Evolutionary conservation across 345 rosid species (phyloP).

Genomic region (Geranium brycei): DNA sequence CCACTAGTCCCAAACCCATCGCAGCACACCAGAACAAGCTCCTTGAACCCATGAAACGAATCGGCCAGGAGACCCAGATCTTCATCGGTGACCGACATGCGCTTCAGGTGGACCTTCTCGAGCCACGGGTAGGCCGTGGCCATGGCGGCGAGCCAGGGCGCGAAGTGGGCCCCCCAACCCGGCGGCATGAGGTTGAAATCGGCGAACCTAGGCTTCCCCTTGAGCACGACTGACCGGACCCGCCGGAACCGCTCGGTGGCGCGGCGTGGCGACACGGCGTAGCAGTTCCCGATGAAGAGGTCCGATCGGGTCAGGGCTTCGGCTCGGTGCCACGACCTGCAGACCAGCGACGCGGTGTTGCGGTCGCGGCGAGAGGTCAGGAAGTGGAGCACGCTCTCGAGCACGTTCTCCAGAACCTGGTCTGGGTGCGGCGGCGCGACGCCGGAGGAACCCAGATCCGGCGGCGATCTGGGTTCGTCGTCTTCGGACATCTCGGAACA

Average conservation of each 20-base stretch:
- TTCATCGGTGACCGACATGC: conserved; percentile 70
- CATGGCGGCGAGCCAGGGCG: conserved; percentile 48
- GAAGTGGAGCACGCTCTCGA: conserved; percentile 74
- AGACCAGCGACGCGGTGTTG: conserved; percentile 76
- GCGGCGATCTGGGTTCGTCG: conserved; percentile 24
- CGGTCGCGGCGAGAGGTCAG: conserved; percentile 63
- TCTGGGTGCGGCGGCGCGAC: conserved; percentile 9
- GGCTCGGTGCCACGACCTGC: conserved; percentile 64
- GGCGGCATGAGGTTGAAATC: conserved; percentile 81
- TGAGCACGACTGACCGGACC: conserved; percentile 46
- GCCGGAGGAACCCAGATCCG: conserved; percentile 23
- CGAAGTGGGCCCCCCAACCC: conserved; percentile 68
- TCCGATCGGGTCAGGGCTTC: conserved; percentile 71
- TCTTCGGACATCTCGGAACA: conserved; percentile 38
- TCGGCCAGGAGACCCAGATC: conserved; percentile 48
- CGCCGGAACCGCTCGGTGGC: conserved; percentile 46
- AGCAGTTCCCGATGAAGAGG: conserved; percentile 77
- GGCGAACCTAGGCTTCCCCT: conserved; percentile 88
- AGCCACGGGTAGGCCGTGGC: conserved; percentile 60
- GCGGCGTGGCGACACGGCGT: conserved; percentile 57
- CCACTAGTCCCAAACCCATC: conserved; percentile 87
- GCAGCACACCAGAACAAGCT: conserved; percentile 68
- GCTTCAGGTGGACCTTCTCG: conserved; percentile 62
- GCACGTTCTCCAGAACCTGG: conserved; percentile 71
- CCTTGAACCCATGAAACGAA: conserved; percentile 54